phyloP scores from a whole-genome alignment of 345 rosid species.

The Reutealis trisperma region DNA sequence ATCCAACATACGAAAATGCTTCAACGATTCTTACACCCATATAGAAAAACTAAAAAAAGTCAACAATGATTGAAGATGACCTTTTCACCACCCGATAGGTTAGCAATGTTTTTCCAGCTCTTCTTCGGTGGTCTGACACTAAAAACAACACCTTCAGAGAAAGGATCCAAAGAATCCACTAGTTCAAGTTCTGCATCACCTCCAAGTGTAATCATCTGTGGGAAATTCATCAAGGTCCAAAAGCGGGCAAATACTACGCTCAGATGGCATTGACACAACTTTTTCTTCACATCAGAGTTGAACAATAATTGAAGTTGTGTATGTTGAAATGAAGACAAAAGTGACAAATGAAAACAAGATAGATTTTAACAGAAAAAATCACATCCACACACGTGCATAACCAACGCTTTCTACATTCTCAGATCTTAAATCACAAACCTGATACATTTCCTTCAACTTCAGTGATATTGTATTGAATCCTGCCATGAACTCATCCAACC shows the following conservation, averaged over 20 bases:
- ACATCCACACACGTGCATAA: not conserved
- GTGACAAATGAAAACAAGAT: not conserved
- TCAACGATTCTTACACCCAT: not conserved
- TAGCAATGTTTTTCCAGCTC: conserved; percentile 97
- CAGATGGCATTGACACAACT: not conserved
- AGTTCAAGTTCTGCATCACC: conserved; percentile 98
- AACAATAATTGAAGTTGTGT: not conserved
- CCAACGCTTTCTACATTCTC: not conserved
- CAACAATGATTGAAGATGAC: conserved; percentile 29
- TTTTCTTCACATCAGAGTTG: not conserved
- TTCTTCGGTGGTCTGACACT: conserved; percentile 98
- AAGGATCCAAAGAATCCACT: conserved; percentile 96
- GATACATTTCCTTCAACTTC: conserved; percentile 98
- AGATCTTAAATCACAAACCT: conserved; percentile 50
- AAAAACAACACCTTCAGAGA: conserved; percentile 97
- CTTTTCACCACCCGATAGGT: conserved; percentile 98
- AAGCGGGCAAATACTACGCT: not conserved
- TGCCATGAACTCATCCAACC: conserved; percentile 98
- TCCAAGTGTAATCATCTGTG: conserved; percentile 96
- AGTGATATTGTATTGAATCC: conserved; percentile 90
- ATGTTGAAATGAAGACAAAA: not conserved
- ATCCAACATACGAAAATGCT: not conserved
- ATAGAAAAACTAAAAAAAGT: not conserved
- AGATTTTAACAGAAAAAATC: not conserved
- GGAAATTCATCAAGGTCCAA: not conserved